A percentile compares a stretch with the other conserved stretches of the same genome.
Evolutionary conservation across 2,329 filamentous ascomycete genomes (phyloP).

Genomic region (Penicillium aurantiogriseum): DNA sequence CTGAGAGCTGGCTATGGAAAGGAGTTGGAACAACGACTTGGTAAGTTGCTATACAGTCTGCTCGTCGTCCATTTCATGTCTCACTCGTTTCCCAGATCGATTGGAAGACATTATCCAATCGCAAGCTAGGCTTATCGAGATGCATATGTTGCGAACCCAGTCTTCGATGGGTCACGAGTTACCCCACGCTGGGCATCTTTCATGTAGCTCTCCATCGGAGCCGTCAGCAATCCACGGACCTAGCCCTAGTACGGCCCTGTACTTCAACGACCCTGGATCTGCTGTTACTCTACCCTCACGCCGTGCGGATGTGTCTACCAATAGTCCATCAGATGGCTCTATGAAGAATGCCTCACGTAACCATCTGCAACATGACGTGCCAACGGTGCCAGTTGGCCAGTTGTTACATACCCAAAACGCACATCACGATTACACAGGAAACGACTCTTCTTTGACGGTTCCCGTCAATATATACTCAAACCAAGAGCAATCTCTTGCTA

Average conservation of each 20-base stretch:
- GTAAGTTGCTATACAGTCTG: constrained; percentile 23
- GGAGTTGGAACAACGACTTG: constrained; percentile 68
- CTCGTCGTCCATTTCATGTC: neutral
- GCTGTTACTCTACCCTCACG: constrained; percentile 48
- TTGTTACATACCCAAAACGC: constrained; percentile 27
- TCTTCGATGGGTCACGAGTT: constrained; percentile 30
- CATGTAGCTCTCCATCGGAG: constrained; percentile 50
- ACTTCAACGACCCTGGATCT: constrained; percentile 59
- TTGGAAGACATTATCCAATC: constrained; percentile 65
- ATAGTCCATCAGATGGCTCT: constrained; percentile 38
- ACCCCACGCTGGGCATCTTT: constrained; percentile 25
- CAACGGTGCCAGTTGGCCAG: constrained; percentile 18
- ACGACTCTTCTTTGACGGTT: constrained; percentile 56
- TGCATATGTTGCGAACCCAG: constrained; percentile 47
- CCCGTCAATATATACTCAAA: constrained; percentile 56
- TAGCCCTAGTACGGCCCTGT: constrained; percentile 60
- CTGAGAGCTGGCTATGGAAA: constrained; percentile 66
- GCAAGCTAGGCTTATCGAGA: constrained; percentile 66
- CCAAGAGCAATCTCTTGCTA: constrained; percentile 46
- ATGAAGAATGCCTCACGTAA: constrained; percentile 27
- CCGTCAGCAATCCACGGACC: constrained; percentile 53
- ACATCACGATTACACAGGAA: constrained; percentile 41
- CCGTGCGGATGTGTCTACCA: constrained; percentile 43
- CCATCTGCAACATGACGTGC: constrained; percentile 24
- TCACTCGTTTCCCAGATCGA: constrained; percentile 49